Base-by-base conservation (phyloP, 1,139 yeast species). In the Sugiyamaella xylanicola region DNA sequence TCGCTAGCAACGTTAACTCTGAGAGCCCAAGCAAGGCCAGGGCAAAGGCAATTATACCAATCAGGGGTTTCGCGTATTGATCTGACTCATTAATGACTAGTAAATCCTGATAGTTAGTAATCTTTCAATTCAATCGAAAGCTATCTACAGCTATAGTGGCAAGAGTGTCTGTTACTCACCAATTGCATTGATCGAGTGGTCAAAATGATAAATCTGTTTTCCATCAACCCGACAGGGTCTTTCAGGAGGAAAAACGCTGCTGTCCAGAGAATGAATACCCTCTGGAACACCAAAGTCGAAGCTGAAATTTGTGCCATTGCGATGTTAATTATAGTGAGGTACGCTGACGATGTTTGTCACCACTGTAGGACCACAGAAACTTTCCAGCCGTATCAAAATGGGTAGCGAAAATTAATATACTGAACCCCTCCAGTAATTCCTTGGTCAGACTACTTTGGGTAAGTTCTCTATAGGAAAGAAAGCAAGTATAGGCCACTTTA, bases 111-210 rank as follows among this genome's bases (percentile, higher is more conserved):
- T 15, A 25, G 7, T 39, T 48, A 48, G 45, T 37, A 20, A 8
- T n/a, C n/a, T n/a, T n/a, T n/a, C n/a, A n/a, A n/a, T n/a, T n/a
- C n/a, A n/a, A n/a, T n/a, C n/a, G n/a, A n/a, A n/a, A n/a, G n/a
- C n/a, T n/a, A n/a, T n/a, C n/a, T n/a, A n/a, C n/a, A n/a, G n/a
- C n/a, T n/a, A n/a, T n/a, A n/a, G n/a, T n/a, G n/a, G n/a, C n/a
- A n/a, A n/a, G n/a, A n/a, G n/a, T n/a, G n/a, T 20, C 39, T 44
- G n/a, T 9, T 4, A 29, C 51, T 36, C 16, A 53, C 55, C 39
- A 81, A 70, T 59, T 74, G 74, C 82, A 84, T 79, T 25, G 87
- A 83, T 62, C 77, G 80, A 1, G 86, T 84, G 52, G 84, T 69
- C 13, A 83, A 69, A 2, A 82, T 59, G 4, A 80, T 76, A 45